phyloP scores from a whole-genome alignment of 2,329 filamentous ascomycete genomes.

The Lachnellula arida region DNA sequence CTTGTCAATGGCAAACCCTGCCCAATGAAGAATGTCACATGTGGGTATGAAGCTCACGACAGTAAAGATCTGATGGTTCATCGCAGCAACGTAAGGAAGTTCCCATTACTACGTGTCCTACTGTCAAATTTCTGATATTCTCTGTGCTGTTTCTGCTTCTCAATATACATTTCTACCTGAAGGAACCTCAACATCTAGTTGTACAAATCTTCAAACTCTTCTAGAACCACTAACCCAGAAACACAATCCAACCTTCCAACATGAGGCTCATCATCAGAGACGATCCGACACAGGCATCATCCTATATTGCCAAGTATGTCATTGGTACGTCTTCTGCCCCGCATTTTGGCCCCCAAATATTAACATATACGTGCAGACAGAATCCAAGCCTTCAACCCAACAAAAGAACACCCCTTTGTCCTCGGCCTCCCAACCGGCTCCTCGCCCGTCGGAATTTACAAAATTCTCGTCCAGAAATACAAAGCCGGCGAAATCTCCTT shows the following conservation, averaged over 20 bases:
- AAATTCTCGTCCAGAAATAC: conserved; percentile 65
- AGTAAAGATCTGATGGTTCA: not conserved
- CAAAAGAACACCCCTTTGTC: conserved; percentile 69
- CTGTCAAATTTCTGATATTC: not conserved
- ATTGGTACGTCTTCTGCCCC: conserved; percentile 47
- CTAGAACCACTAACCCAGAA: not conserved
- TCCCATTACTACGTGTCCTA: not conserved
- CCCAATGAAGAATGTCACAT: conserved; percentile 10
- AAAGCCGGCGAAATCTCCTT: conserved; percentile 73
- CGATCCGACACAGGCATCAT: conserved; percentile 61
- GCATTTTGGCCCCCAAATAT: conserved; percentile 2
- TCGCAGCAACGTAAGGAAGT: not conserved
- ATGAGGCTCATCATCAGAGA: conserved; percentile 85
- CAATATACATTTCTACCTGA: not conserved
- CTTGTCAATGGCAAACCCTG: not conserved
- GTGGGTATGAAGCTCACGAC: not conserved
- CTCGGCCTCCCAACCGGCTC: conserved; percentile 80
- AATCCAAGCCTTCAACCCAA: conserved; percentile 73
- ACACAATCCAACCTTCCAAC: conserved; percentile 9
- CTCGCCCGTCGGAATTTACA: conserved; percentile 74
- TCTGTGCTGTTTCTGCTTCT: not conserved
- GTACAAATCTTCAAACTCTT: not conserved
- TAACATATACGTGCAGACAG: conserved; percentile 48
- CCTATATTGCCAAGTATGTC: conserved; percentile 78
- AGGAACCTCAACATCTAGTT: not conserved